Conservation (phyloP, 2,329 filamentous ascomycete genomes). For the Neofusicoccum sp. region DNA sequence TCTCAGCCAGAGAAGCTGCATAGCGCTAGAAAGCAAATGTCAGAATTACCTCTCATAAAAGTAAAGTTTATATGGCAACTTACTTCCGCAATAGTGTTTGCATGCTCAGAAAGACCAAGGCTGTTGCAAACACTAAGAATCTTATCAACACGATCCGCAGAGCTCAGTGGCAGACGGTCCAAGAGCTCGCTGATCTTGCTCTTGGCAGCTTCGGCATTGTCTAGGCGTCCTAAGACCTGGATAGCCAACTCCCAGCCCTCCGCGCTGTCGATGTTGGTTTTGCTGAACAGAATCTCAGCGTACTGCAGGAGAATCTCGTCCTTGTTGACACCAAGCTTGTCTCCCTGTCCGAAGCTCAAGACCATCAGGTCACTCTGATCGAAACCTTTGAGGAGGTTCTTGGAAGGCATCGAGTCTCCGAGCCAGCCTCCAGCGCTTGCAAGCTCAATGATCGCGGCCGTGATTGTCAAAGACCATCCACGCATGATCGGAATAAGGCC, state of each 20-base stretch:
- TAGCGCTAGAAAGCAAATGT: constrained; percentile 60
- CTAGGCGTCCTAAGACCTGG: constrained; percentile 76
- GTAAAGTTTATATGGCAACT: constrained; percentile 29
- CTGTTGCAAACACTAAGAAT: constrained; percentile 75
- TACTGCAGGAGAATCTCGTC: constrained; percentile 78
- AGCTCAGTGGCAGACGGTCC: constrained; percentile 68
- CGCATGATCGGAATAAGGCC: constrained; percentile 72
- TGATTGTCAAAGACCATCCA: constrained; percentile 76
- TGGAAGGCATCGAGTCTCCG: constrained; percentile 50
- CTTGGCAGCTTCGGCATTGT: constrained; percentile 68
- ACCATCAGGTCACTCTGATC: constrained; percentile 84
- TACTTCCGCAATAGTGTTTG: constrained; percentile 80
- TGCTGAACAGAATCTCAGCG: constrained; percentile 59
- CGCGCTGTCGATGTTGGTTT: constrained; percentile 30
- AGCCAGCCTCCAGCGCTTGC: constrained; percentile 84
- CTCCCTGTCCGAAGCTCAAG: constrained; percentile 65
- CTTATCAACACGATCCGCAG: constrained; percentile 72
- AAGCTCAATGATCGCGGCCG: constrained; percentile 77
- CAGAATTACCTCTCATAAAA: background rate
- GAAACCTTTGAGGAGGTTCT: constrained; percentile 61
- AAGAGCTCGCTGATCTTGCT: constrained; percentile 73
- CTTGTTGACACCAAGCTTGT: constrained; percentile 63
- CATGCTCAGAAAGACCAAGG: constrained; percentile 75
- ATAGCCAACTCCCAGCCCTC: constrained; percentile 78
- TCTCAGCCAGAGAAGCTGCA: constrained; percentile 71